Percentiles rank a stretch among this genome's conserved stretches.
Conservation (phyloP, 257 asterid genomes). For the Gynochthodes officinalis region DNA sequence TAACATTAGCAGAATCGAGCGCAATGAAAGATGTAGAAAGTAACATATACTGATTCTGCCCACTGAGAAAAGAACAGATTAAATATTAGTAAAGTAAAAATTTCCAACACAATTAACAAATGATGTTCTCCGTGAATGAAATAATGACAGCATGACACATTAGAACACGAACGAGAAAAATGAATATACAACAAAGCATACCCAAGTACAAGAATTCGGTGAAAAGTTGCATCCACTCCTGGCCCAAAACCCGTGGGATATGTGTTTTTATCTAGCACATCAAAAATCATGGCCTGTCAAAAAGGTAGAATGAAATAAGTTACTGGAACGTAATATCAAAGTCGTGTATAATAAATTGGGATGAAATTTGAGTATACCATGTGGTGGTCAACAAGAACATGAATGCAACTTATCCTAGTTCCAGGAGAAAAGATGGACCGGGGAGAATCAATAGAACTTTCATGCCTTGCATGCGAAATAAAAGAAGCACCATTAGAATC, state of each 20-base stretch:
- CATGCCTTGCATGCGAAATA: conserved; percentile 33
- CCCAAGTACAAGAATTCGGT: conserved; percentile 71
- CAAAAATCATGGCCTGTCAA: conserved; percentile 61
- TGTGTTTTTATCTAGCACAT: conserved; percentile 39
- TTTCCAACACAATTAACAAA: background rate
- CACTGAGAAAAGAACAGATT: conserved; percentile 39
- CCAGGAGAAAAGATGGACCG: conserved; percentile 39
- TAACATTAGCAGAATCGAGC: conserved; percentile 39
- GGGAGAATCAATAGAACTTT: conserved; percentile 19
- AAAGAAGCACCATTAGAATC: conserved; percentile 31
- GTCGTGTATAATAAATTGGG: conserved; percentile 14
- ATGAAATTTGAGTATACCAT: conserved; percentile 33
- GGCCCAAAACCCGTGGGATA: conserved; percentile 66
- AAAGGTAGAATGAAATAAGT: conserved; percentile 21
- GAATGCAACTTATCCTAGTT: conserved; percentile 53
- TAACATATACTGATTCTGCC: conserved; percentile 50
- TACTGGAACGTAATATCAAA: conserved; percentile 8
- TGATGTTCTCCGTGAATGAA: background rate
- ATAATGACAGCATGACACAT: background rate
- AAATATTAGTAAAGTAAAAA: background rate
- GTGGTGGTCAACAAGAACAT: conserved; percentile 44
- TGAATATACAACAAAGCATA: conserved; percentile 20
- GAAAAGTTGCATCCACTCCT: conserved; percentile 65
- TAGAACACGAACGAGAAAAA: background rate
- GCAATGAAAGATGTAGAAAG: conserved; percentile 72